Percentiles rank a stretch among this genome's conserved stretches.
Evolutionary conservation across 2,329 filamentous ascomycete species (phyloP).

Genomic region (Reticulascus tulasneorum): DNA sequence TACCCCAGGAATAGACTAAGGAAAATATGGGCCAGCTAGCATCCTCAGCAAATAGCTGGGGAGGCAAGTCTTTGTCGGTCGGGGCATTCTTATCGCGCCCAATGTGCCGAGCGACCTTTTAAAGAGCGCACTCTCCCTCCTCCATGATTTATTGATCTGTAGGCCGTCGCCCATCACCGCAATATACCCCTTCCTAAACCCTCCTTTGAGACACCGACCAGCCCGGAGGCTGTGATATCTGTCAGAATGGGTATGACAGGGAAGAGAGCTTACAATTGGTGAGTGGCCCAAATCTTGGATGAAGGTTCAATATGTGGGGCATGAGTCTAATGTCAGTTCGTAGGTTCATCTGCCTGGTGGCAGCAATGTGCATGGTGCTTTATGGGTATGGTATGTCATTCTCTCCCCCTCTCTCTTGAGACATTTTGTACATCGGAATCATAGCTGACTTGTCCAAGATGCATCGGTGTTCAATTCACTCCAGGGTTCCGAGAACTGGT

Average conservation of each 20-base stretch:
- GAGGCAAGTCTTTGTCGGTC: conserved; percentile 3
- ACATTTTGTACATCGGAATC: too few species aligned
- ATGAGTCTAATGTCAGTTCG: neutral
- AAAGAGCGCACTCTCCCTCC: conserved; percentile 1
- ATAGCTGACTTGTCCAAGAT: too few species aligned
- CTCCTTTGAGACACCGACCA: neutral
- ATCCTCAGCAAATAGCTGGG: too few species aligned
- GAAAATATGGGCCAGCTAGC: too few species aligned
- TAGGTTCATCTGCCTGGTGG: conserved; percentile 66
- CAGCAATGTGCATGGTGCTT: conserved; percentile 70
- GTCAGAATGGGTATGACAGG: conserved; percentile 9
- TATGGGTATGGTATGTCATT: conserved; percentile 50
- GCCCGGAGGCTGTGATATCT: neutral
- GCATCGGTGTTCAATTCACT: conserved; percentile 71
- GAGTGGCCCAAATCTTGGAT: neutral
- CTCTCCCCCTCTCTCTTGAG: too few species aligned
- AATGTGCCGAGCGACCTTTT: conserved; percentile 2
- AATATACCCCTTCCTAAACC: neutral
- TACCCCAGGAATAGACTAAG: too few species aligned
- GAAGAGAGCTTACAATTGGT: conserved; percentile 14
- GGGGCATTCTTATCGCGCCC: neutral
- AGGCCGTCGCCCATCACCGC: neutral
- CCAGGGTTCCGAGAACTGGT: conserved; percentile 64
- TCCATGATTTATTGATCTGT: neutral
- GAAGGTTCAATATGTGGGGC: neutral